Evolutionary conservation across 208 protist genomes (phyloP), one percentile per base, ranked within the genome.

Genomic region (Trypanosoma theileri): DNA sequence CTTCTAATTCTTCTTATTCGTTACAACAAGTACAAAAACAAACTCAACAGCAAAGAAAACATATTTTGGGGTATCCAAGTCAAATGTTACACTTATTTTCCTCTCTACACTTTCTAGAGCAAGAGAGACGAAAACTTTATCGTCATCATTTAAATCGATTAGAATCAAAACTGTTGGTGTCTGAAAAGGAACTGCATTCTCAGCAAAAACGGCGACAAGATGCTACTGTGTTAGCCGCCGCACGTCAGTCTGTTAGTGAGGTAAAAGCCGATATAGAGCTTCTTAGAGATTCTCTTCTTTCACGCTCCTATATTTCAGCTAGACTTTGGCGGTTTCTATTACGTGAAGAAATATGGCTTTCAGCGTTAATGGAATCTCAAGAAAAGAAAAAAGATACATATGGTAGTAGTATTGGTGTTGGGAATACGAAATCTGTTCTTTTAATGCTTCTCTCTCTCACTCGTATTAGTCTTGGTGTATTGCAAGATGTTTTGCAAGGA

Each of bases 401-500:
- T 13, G 12, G 6, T 24, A 48, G 4, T 41, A 11, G 1, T 58
- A 11, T 21, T 58, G 11, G 11, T 41, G 16, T 44, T 21, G 26
- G 26, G 19, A 35, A 31, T 0, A 35, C n/a, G 19, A 52, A 8
- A 1, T 69, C 52, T 9, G 59, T 85, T 14, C 42, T 82, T 51
- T 22, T 71, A 42, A 79, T 82, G 74, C 82, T 70, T 44, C 66
- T 85, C 6, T 70, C 74, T 12, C 46, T 89, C 4, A 59, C 74
- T 0, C 79, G 82, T 22, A 54, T 95, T 6, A 35, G 71, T 4
- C 70, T 93, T 53, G 87, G 87, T 12, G 67, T 83, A 0, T 60
- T 93, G 59, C 77, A 75, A 14, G 84, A 90, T 58, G 86, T 88
- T 59, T 71, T 88, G 22, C 55, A 88, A 9, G 86, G 90, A 19